Evolutionary conservation across 495 filamentous ascomycete genomes (phyloP).

Genomic region (Penicillium manginii): DNA sequence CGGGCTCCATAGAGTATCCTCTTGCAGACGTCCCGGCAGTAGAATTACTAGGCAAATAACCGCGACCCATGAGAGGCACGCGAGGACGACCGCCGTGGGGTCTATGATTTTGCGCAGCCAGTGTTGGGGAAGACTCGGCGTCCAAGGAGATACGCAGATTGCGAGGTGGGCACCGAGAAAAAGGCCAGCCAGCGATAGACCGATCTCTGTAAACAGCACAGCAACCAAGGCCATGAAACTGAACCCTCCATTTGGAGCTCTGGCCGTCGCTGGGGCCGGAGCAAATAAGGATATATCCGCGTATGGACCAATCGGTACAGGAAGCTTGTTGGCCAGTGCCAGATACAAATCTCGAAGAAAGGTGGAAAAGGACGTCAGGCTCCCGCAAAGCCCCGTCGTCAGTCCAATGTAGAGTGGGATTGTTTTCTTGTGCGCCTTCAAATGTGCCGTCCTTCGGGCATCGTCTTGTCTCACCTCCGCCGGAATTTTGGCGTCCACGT

Average conservation of each 20-base stretch:
- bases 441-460: slow-evolving; percentile 17
- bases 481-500: not conserved
- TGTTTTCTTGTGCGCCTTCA: slow-evolving; percentile 64
- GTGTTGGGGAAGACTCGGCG: not conserved
- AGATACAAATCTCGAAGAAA: slow-evolving; percentile 78
- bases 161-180: slow-evolving; percentile 13
- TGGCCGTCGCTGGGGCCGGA: slow-evolving; percentile 42
- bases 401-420: slow-evolving; percentile 83
- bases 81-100: slow-evolving; percentile 5
- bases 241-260: slow-evolving; percentile 62
- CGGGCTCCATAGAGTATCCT: slow-evolving; percentile 20
- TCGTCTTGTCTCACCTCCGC: not conserved
- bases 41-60: slow-evolving; percentile 8
- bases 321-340: slow-evolving; percentile 68
- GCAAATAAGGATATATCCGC: slow-evolving; percentile 23
- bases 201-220: slow-evolving; percentile 65
- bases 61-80: slow-evolving; percentile 3
- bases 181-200: slow-evolving; percentile 58
- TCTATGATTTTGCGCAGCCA: slow-evolving; percentile 1
- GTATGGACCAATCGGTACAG: slow-evolving; percentile 35
- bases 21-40: slow-evolving; percentile 14
- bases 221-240: slow-evolving; percentile 71
- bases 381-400: slow-evolving; percentile 83
- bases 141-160: slow-evolving; percentile 7
- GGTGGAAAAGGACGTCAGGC: slow-evolving; percentile 80